These are phyloP conservation scores for Cairneyella variabilis DNA, from an alignment of 495 filamentous ascomycete genomes.

Conservation along the genomic window DNA sequence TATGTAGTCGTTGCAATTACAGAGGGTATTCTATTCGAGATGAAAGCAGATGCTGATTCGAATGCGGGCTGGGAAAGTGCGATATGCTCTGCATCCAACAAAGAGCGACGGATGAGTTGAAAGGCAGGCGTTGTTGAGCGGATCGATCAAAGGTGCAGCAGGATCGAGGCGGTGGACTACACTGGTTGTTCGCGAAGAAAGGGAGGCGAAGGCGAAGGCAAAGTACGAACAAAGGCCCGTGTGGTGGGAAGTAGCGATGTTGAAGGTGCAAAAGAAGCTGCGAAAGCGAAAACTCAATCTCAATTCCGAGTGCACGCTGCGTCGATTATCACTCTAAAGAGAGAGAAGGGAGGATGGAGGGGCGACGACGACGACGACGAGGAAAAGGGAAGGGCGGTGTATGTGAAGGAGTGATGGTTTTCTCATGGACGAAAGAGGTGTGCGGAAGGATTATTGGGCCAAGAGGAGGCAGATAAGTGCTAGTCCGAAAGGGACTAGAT, in stretches of 20 bases:
- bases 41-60: conserved; percentile 14
- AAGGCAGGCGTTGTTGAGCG: neutral
- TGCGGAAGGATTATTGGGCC: neutral
- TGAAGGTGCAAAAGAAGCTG: neutral
- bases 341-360: conserved; percentile 7
- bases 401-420: neutral
- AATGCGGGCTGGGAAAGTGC: conserved; percentile 7
- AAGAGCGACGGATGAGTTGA: conserved; percentile 22
- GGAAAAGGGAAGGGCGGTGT: conserved; percentile 24
- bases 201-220: neutral
- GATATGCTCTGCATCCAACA: conserved; percentile 29
- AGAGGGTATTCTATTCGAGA: conserved; percentile 12
- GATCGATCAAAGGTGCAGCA: neutral
- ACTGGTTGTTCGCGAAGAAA: neutral
- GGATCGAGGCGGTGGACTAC: neutral
- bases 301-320: conserved; percentile 4
- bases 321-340: conserved; percentile 10
- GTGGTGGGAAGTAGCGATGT: neutral
- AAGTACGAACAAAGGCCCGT: neutral
- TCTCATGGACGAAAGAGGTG: neutral
- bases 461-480: conserved; percentile 1
- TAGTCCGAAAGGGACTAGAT: neutral
- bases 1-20: conserved; percentile 26
- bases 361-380: conserved; percentile 11
- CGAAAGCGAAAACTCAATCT: conserved; percentile 7